phyloP scores from a whole-genome alignment of 441 rosid species.

The Euphorbia schlechtendalii region DNA sequence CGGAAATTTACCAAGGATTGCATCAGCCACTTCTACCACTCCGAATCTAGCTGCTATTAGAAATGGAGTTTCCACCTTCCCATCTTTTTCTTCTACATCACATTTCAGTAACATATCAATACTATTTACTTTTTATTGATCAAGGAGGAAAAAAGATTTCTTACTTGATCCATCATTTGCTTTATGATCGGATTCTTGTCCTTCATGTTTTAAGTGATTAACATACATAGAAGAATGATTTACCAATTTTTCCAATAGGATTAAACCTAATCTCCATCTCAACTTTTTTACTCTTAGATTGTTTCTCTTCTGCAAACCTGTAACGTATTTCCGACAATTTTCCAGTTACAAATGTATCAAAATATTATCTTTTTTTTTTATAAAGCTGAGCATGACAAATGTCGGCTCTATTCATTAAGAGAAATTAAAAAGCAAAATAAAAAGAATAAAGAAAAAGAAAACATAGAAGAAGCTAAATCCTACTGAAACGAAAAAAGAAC shows the following conservation, averaged over 20 bases:
- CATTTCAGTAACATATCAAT: background rate
- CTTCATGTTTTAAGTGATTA: background rate
- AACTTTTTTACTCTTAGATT: background rate
- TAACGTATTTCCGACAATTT: background rate
- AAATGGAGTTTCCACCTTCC: slow-evolving; percentile 16
- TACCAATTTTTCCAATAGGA: background rate
- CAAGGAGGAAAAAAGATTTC: background rate
- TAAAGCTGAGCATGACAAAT: no score
- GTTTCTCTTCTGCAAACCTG: background rate
- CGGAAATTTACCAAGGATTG: slow-evolving; percentile 6
- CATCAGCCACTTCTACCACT: slow-evolving; percentile 17
- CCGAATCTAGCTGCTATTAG: slow-evolving; percentile 11
- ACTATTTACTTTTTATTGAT: no score
- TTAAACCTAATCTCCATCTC: background rate
- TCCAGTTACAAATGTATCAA: no score
- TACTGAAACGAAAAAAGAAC: no score
- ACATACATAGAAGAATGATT: background rate
- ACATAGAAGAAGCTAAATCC: no score
- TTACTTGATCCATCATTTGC: background rate
- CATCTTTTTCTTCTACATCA: background rate
- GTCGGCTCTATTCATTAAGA: no score
- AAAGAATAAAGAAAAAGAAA: no score
- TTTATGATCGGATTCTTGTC: no score
- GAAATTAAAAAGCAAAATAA: no score
- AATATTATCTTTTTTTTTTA: no score